These are phyloP conservation scores for Aspergillus terreus DNA, from an alignment of 2,329 filamentous ascomycete species.

Conservation along the genomic window DNA sequence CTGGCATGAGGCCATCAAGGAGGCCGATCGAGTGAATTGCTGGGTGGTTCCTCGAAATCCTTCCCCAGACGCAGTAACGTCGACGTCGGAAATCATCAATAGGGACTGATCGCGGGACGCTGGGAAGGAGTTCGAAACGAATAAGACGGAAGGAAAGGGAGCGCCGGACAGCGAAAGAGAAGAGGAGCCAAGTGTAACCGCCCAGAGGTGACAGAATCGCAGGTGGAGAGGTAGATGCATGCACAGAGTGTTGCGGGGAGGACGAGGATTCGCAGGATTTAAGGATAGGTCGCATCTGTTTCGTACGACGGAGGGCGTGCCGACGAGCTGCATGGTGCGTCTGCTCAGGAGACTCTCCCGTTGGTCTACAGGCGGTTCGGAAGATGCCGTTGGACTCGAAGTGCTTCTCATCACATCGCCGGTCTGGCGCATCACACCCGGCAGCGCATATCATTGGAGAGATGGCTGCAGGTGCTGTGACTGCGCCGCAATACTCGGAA, in stretches of 20 bases:
- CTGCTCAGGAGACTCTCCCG: conserved; percentile 5
- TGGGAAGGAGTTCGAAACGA: not conserved
- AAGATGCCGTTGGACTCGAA: conserved; percentile 12
- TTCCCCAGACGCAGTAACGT: no score
- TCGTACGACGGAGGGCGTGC: not conserved
- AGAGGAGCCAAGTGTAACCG: conserved; percentile 11
- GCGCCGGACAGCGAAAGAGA: not conserved
- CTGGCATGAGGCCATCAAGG: not conserved
- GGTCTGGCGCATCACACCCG: conserved; percentile 14
- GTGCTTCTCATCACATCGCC: conserved; percentile 19
- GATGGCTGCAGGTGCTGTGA: conserved; percentile 1
- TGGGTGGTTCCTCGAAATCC: no score
- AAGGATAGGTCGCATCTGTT: not conserved
- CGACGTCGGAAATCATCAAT: no score
- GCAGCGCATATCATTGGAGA: conserved; percentile 7
- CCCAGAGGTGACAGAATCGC: conserved; percentile 2
- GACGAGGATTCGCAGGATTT: conserved; percentile 6
- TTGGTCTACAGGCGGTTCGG: conserved; percentile 15
- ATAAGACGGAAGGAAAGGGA: not conserved
- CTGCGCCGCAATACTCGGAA: conserved; percentile 6
- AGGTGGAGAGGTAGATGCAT: conserved; percentile 4
- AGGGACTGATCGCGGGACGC: no score
- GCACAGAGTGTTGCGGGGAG: conserved; percentile 9
- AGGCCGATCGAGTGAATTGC: no score
- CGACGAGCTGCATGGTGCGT: not conserved